These are phyloP conservation scores for Cubamyces lactineus DNA, from an alignment of 768 basidiomycete genomes.

Conservation along the genomic window DNA sequence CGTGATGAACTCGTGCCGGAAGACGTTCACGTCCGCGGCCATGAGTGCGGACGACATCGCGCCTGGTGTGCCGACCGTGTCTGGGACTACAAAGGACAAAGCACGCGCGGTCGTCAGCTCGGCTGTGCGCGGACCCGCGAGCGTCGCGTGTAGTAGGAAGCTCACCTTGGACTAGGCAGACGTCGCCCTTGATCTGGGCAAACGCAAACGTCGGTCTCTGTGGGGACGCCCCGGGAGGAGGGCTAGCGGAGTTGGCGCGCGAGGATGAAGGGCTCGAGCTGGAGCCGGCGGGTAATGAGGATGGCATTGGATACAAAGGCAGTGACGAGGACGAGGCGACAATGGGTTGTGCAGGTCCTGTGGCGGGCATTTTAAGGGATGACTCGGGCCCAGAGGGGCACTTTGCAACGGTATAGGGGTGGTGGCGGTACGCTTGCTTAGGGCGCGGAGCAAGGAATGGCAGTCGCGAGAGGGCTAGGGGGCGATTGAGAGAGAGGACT, in stretches of 20 bases:
- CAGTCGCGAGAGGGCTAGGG: not conserved
- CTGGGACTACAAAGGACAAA: slow-evolving; percentile 10
- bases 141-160: not conserved
- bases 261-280: slow-evolving; percentile 6
- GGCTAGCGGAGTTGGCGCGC: slow-evolving; percentile 7
- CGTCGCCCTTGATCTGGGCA: slow-evolving; percentile 32
- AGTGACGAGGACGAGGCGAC: slow-evolving; percentile 17
- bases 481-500: not conserved
- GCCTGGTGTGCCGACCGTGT: slow-evolving; percentile 16
- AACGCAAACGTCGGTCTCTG: slow-evolving; percentile 29
- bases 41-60: slow-evolving; percentile 35
- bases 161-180: slow-evolving; percentile 36
- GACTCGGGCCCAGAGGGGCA: not conserved
- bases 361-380: slow-evolving; percentile 12
- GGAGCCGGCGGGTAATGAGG: not conserved
- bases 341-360: not conserved
- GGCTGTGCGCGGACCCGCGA: not conserved
- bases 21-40: slow-evolving; percentile 37
- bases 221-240: not conserved
- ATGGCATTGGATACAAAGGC: slow-evolving; percentile 16
- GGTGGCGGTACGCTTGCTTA: not conserved
- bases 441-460: not conserved
- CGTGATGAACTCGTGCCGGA: slow-evolving; percentile 44
- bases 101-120: not conserved
- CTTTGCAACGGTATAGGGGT: slow-evolving; percentile 2